phyloP scores from a whole-genome alignment of 2,329 filamentous ascomycete genomes.

The Fusarium domesticum region DNA sequence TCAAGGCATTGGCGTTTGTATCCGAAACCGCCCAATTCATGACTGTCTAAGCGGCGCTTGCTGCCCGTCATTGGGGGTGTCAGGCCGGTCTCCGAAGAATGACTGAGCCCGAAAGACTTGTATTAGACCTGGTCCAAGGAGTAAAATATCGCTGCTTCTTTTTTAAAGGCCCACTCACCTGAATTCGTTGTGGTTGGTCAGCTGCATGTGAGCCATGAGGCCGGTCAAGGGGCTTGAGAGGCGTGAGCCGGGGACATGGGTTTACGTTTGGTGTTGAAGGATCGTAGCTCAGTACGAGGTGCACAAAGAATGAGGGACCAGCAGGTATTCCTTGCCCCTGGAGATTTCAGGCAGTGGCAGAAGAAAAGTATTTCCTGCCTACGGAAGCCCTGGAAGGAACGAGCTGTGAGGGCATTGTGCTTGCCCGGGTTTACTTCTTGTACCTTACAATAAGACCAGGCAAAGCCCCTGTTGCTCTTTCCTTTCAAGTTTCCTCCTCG shows the following conservation, averaged over 20 bases:
- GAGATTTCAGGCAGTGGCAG: background rate
- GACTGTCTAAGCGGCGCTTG: background rate
- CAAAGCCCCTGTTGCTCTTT: slow-evolving; percentile 10
- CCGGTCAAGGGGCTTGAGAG: background rate
- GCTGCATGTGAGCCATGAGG: background rate
- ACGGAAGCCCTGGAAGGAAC: background rate
- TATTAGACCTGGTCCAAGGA: background rate
- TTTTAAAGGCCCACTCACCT: background rate
- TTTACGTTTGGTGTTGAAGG: background rate
- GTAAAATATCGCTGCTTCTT: background rate
- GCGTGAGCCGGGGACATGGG: background rate
- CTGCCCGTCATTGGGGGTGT: background rate
- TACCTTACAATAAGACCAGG: slow-evolving; percentile 15
- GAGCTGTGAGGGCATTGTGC: background rate
- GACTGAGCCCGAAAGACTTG: background rate
- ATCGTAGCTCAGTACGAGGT: background rate
- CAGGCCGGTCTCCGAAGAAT: background rate
- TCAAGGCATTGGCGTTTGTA: background rate
- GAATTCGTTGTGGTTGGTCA: background rate
- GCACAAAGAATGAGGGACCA: background rate
- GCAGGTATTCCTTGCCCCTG: background rate
- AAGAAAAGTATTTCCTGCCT: background rate
- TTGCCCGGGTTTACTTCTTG: no score
- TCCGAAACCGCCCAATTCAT: background rate
- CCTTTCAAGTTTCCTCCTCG: slow-evolving; percentile 10